Percentiles rank a stretch among this genome's conserved stretches.
Conservation (phyloP, 176 grass and related monocot genomes). For the Oryza brachyantha region DNA sequence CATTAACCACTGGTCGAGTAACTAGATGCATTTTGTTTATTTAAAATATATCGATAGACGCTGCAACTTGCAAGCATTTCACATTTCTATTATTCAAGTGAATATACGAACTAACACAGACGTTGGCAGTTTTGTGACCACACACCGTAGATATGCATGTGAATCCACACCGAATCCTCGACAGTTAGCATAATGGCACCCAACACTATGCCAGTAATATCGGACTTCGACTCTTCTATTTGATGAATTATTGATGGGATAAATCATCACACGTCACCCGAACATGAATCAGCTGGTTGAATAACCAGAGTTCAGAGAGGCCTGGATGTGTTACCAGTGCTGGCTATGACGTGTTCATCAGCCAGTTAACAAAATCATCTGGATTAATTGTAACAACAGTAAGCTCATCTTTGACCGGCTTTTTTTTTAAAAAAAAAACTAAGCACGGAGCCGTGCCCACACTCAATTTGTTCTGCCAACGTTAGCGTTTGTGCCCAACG, state of each 20-base stretch:
- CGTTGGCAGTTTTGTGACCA: too few relatives aligned
- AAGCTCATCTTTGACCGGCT: slow-evolving; percentile 16
- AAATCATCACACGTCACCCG: neutral
- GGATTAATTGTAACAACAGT: neutral
- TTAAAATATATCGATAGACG: too few relatives aligned
- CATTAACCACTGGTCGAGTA: too few relatives aligned
- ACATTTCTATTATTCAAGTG: too few relatives aligned
- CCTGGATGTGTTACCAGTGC: neutral
- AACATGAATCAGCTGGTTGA: neutral
- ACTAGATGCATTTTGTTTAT: too few relatives aligned
- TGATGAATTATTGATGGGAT: neutral
- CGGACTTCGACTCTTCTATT: neutral
- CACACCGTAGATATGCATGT: neutral
- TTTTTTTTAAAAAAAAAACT: neutral
- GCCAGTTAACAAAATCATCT: too few relatives aligned
- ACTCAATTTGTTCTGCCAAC: slow-evolving; percentile 32
- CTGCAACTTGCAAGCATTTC: too few relatives aligned
- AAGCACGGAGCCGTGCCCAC: neutral
- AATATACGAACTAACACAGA: neutral
- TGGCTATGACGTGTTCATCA: neutral
- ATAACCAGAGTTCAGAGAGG: neutral
- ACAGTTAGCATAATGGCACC: too few relatives aligned
- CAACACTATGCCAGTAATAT: too few relatives aligned
- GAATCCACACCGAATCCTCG: neutral
- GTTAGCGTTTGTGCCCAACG: slow-evolving; percentile 17